Percentiles rank a stretch among this genome's conserved stretches.
phyloP scores from a whole-genome alignment of 129 eudicot species.

The Tagetes patula region DNA sequence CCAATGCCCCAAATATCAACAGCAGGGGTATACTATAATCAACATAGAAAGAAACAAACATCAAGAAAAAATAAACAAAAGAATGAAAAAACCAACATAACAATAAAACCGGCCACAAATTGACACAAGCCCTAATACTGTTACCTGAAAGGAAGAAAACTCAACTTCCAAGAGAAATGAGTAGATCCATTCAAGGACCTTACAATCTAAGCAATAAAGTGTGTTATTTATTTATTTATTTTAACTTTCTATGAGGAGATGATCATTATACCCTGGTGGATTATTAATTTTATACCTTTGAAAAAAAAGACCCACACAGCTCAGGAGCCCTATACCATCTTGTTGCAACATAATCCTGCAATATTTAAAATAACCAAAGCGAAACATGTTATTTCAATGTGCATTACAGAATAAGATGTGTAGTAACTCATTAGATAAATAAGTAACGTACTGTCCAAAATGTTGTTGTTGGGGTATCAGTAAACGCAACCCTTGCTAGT shows the following conservation, averaged over 20 bases:
- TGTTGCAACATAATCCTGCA: constrained; percentile 87
- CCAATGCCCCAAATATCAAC: constrained; percentile 72
- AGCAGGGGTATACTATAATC: constrained; percentile 61
- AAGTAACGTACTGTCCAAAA: constrained; percentile 32
- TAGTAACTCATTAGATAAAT: background rate
- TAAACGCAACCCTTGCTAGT: constrained; percentile 42
- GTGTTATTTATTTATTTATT: background rate
- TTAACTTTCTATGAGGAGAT: constrained; percentile 2
- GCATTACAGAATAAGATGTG: background rate
- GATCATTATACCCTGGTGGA: constrained; percentile 10
- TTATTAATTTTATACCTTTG: constrained; percentile 50
- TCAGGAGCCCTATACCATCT: constrained; percentile 98
- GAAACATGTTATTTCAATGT: background rate
- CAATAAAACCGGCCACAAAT: constrained; percentile 5
- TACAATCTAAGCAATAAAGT: constrained; percentile 24
- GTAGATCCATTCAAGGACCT: constrained; percentile 31
- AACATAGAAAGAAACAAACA: background rate
- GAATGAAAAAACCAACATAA: background rate
- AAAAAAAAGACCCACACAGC: constrained; percentile 82
- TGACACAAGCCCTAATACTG: constrained; percentile 14
- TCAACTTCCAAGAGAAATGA: constrained; percentile 31
- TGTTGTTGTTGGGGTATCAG: constrained; percentile 38
- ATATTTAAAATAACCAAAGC: background rate
- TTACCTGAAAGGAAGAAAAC: constrained; percentile 24
- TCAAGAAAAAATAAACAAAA: background rate